Evolutionary conservation across 768 basidiomycete genomes (phyloP).

Genomic region (Tylopilus felleus): DNA sequence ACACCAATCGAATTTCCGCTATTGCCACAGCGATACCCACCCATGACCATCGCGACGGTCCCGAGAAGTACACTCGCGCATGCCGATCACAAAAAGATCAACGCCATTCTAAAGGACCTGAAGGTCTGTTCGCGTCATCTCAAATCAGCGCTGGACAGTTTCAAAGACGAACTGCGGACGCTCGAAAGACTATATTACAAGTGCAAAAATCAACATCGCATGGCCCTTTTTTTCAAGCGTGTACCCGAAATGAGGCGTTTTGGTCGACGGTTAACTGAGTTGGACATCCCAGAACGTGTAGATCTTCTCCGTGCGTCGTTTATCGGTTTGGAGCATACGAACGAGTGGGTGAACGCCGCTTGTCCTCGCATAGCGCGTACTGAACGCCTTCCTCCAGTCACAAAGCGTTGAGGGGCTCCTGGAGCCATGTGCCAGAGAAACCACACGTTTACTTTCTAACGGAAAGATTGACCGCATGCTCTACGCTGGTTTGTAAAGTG

Average conservation of each 20-base stretch:
- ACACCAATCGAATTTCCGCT: no score
- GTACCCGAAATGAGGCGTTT: slow-evolving; percentile 57
- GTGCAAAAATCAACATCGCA: slow-evolving; percentile 64
- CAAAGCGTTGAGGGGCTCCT: slow-evolving; percentile 55
- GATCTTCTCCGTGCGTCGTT: slow-evolving; percentile 29
- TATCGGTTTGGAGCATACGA: slow-evolving; percentile 25
- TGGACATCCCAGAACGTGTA: slow-evolving; percentile 19
- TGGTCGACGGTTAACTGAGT: slow-evolving; percentile 17
- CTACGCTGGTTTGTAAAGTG: slow-evolving; percentile 47
- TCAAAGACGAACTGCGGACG: slow-evolving; percentile 39
- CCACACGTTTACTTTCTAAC: slow-evolving; percentile 33
- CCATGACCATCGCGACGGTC: slow-evolving; percentile 10
- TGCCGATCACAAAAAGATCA: slow-evolving; percentile 40
- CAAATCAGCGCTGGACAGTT: slow-evolving; percentile 36
- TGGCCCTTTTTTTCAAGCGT: slow-evolving; percentile 58
- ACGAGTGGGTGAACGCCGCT: slow-evolving; percentile 17
- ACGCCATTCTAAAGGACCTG: slow-evolving; percentile 58
- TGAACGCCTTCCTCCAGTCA: slow-evolving; percentile 34
- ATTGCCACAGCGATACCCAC: no score
- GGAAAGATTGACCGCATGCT: slow-evolving; percentile 36
- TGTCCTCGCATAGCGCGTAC: background rate
- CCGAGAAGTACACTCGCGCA: slow-evolving; percentile 19
- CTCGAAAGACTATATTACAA: slow-evolving; percentile 74
- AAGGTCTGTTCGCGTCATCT: slow-evolving; percentile 54
- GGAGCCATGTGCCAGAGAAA: slow-evolving; percentile 56